Conservation (phyloP, 495 filamentous ascomycete genomes). For the Penicillium taxi region DNA sequence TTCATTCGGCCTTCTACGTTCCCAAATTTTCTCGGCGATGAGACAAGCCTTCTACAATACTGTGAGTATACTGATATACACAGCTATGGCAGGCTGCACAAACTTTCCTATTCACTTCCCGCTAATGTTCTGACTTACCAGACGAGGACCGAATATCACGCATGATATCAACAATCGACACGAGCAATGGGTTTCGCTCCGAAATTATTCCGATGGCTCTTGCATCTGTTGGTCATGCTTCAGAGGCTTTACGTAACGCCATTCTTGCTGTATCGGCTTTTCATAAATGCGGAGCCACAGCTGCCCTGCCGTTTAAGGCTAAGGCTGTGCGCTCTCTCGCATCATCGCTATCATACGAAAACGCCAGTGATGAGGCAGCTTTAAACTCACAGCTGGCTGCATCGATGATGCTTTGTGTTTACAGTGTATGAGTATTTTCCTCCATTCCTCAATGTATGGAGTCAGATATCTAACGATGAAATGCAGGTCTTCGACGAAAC, state of each 20-base stretch:
- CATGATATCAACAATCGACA: background rate
- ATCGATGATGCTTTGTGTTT: background rate
- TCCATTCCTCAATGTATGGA: background rate
- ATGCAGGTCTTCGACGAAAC: background rate
- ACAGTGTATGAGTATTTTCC: background rate
- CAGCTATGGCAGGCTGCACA: too few species aligned
- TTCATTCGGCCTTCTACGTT: background rate
- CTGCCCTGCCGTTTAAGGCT: background rate
- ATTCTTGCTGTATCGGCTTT: background rate
- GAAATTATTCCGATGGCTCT: background rate
- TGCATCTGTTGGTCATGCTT: background rate
- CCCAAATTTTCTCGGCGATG: background rate
- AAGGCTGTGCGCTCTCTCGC: background rate
- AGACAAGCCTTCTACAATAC: background rate
- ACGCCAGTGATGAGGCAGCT: background rate
- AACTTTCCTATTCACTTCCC: background rate
- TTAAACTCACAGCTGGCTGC: background rate
- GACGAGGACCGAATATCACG: background rate
- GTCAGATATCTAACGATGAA: background rate
- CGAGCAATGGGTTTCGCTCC: background rate
- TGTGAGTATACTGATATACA: background rate
- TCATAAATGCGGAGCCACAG: background rate
- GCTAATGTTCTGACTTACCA: background rate
- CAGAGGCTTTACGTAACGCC: background rate
- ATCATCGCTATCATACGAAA: background rate